Evolutionary conservation across 208 protist genomes (phyloP), one percentile per base, ranked within the genome.

Genomic region (Herpetomonas tarakana): DNA sequence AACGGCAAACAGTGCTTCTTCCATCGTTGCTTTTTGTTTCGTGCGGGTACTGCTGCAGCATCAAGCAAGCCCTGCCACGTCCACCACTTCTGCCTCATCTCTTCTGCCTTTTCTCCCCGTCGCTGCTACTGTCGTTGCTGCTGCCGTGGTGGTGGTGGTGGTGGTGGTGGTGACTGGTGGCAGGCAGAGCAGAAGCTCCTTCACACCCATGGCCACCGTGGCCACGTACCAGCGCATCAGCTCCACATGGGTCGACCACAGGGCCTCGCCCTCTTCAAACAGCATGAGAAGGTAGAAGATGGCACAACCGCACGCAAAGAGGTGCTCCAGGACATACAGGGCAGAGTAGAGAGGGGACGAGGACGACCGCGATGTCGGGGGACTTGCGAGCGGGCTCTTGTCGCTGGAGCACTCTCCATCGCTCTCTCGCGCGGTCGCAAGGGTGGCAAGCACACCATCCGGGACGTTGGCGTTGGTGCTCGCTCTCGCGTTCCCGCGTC

Each of bases 201-300:
- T n/a, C 52, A 38, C 39, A 53, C 62, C 52, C 29, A 70, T n/a
- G 0, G 71, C 72, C 29, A 68, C 51, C 4, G 73, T 78, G 31
- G 65, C 73, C 25, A 70, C 71, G 55, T 84, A 82, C 81, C 81
- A 88, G 6, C 68, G 81, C 70, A 80, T 78, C 28, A 78, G 61
- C 12, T 74, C 67, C 21, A 76, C 55, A 60, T 84, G 76, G n/a
- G 68, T 67, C 21, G 58, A 62, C 62, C 73, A 88, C 29, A 84
- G 27, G 9, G 14, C 68, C 29, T 76, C 68, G 11, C 77, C 74
- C 27, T 82, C 76, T 9, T 80, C 75, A 2, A 76, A 50, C 12
- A 86, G 66, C 80, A 86, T 83, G 47, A 22, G 53, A 16, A 88
- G 53, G 58, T 88, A 83, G 14, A 83, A 58, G 0, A 65, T 39